These are phyloP conservation scores for Penicillium canescens DNA, from an alignment of 495 filamentous ascomycete species.

Conservation along the genomic window DNA sequence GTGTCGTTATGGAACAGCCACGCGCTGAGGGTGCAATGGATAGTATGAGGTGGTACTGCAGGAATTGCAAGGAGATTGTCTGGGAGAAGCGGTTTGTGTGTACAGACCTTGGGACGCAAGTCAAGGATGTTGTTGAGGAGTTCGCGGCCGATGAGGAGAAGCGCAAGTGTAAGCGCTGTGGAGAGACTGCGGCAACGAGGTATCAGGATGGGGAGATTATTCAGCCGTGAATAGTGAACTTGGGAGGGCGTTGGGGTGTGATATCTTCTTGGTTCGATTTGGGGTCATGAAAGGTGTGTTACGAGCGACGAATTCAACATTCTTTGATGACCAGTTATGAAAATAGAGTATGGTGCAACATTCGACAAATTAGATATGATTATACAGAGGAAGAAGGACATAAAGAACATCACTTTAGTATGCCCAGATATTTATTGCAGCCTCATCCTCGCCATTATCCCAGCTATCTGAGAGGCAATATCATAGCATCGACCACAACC, in stretches of 20 bases:
- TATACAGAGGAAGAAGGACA: too few species aligned
- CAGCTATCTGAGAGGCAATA: background rate
- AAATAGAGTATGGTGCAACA: background rate
- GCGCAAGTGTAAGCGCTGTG: slow-evolving; percentile 79
- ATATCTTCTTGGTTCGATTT: background rate
- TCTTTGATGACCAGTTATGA: background rate
- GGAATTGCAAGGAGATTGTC: slow-evolving; percentile 66
- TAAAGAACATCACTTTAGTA: background rate
- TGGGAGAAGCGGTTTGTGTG: slow-evolving; percentile 87
- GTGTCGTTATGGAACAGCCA: slow-evolving; percentile 87
- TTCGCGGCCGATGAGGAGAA: slow-evolving; percentile 72
- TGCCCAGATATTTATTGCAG: slow-evolving; percentile 1
- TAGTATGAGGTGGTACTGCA: slow-evolving; percentile 83
- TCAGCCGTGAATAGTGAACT: slow-evolving; percentile 36
- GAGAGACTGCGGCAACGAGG: slow-evolving; percentile 61
- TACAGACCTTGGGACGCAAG: slow-evolving; percentile 92
- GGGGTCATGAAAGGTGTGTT: slow-evolving; percentile 1
- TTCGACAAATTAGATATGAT: too few species aligned
- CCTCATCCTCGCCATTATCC: background rate
- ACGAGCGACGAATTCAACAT: slow-evolving; percentile 15
- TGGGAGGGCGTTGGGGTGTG: background rate
- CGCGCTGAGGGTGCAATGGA: slow-evolving; percentile 71
- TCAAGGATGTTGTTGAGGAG: slow-evolving; percentile 86
- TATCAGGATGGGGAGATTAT: slow-evolving; percentile 42
- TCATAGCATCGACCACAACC: background rate